Conservation (phyloP, 208 protist genomes). For the Leishmania martiniquensis region DNA sequence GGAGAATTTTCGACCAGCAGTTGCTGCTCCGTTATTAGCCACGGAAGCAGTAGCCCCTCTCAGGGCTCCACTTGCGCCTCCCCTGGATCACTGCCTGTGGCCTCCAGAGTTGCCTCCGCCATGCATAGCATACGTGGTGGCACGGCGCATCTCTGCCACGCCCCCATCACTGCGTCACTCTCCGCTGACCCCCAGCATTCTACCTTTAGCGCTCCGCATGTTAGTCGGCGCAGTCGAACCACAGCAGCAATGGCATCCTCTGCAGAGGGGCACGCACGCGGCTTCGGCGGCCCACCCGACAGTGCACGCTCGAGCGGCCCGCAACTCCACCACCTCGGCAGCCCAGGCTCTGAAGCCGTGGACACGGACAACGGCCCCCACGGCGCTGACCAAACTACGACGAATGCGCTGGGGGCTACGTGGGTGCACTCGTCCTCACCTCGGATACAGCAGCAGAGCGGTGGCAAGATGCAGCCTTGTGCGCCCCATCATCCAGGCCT, state of each 20-base stretch:
- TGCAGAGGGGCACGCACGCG: not conserved
- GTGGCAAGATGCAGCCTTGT: not conserved
- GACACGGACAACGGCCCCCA: not conserved
- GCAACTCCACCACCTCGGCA: not conserved
- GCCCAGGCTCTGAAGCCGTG: not conserved
- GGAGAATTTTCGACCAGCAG: not conserved
- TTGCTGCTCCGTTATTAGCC: not conserved
- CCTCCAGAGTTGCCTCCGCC: conserved; percentile 2
- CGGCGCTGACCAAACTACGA: not conserved
- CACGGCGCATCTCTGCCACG: conserved; percentile 27
- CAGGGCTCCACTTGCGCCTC: conserved; percentile 5
- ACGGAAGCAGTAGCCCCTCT: not conserved
- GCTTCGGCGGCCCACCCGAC: not conserved
- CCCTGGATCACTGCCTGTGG: not conserved
- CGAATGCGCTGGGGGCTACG: not conserved
- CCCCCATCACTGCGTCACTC: conserved; percentile 25
- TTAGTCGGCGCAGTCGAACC: conserved; percentile 22
- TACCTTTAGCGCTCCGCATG: conserved; percentile 16
- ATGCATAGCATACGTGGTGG: conserved; percentile 14
- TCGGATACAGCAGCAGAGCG: not conserved
- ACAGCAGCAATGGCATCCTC: conserved; percentile 3
- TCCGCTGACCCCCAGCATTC: conserved; percentile 6
- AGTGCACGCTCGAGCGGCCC: not conserved
- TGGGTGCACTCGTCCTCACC: not conserved
- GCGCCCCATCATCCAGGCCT: not conserved